Conservation (phyloP, 2,329 filamentous ascomycete genomes). For the Neonectria faginata region DNA sequence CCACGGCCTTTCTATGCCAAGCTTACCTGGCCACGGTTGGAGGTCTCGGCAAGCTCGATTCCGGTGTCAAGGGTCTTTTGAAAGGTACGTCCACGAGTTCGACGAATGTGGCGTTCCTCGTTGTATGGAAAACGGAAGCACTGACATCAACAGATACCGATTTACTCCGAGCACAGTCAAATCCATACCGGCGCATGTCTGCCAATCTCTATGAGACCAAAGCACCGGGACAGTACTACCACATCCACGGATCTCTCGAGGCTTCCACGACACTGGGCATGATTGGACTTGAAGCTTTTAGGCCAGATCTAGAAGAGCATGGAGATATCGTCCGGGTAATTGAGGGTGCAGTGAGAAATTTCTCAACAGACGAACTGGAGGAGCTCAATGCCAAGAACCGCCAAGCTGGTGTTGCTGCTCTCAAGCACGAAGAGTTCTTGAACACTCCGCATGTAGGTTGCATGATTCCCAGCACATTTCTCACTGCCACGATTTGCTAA, state of each 20-base stretch:
- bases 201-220: constrained; percentile 79
- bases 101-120: not conserved
- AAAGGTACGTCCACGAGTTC: constrained; percentile 41
- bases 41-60: constrained; percentile 54
- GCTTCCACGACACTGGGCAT: constrained; percentile 76
- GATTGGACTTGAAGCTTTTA: constrained; percentile 73
- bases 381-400: constrained; percentile 64
- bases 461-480: not conserved
- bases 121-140: constrained; percentile 17
- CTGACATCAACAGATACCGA: constrained; percentile 70
- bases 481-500: not conserved
- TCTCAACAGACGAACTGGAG: constrained; percentile 68
- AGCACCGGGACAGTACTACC: constrained; percentile 75
- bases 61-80: constrained; percentile 47
- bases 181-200: constrained; percentile 77
- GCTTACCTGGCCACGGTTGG: constrained; percentile 53
- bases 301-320: constrained; percentile 71
- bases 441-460: constrained; percentile 58
- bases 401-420: constrained; percentile 71
- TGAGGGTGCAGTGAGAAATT: constrained; percentile 67
- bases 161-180: constrained; percentile 76
- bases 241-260: constrained; percentile 80
- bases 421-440: constrained; percentile 70
- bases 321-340: constrained; percentile 69
- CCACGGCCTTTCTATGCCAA: constrained; percentile 57